Evolutionary conservation across 2,329 filamentous ascomycete genomes (phyloP), one percentile per base, ranked within the genome.

Genomic region (Aspergillus sojae): DNA sequence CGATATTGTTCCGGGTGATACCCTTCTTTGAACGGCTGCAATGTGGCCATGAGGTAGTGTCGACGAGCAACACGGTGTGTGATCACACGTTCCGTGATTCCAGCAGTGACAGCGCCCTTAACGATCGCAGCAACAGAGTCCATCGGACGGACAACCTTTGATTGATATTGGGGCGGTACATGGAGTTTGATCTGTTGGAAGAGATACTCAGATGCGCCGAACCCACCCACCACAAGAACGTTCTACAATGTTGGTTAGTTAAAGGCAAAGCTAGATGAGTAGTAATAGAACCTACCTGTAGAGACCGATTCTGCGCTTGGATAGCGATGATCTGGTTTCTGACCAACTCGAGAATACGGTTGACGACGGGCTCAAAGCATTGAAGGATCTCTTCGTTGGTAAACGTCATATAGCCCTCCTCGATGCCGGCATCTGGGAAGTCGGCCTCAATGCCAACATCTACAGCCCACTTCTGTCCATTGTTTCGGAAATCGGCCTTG

Each of bases 161-260:
- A 91, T 82, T 98, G 94, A 85, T 97, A 99, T 78, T 98, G 95
- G 11, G 95, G 95, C 43, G 95, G 95, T 2, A 99, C 95, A 77
- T 98, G 95, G 53, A 98, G 89, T 81, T 97, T 97, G 84, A 99
- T 98, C 80, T 99, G 95, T 80, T 98, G 94, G 88, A 98, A 99
- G 64, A 99, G 90, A 77, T 98, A 98, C 81, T 99, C 95, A 9
- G 94, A 98, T 34, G 94, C 95, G 82, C 95, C 95, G 77, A 99
- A 99, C 71, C 95, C 95, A 85, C 95, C 95, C 11, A 99, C 95
- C 9, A 99, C 94, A 65, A 99, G 84, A 60, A 99, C 95, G 77
- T 97, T 98, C 85, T 89, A 68, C 11, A 48, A 28, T 43, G 34
- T 11, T 39, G 5, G 67, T 76, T 68, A 77, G 68, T 50, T 6